phyloP scores from a whole-genome alignment of 768 basidiomycete species.

The Cubamyces sp. region DNA sequence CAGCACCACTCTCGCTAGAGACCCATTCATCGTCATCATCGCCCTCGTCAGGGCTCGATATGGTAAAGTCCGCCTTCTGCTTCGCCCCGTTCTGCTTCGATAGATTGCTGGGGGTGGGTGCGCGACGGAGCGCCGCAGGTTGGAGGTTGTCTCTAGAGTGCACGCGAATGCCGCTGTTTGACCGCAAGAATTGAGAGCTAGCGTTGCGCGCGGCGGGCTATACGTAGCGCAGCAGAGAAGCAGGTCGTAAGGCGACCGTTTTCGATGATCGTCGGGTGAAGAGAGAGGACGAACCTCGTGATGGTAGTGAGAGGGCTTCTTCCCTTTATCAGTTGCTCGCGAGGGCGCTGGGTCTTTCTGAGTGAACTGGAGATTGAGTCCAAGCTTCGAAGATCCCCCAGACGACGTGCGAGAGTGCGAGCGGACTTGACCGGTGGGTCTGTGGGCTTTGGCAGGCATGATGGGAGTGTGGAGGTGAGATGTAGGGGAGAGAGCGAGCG shows the following conservation, averaged over 20 bases:
- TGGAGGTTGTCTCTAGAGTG: constrained; percentile 33
- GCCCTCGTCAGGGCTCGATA: constrained; percentile 53
- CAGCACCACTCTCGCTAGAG: constrained; percentile 77
- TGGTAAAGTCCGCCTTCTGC: constrained; percentile 59
- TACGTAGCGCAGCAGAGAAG: constrained; percentile 4
- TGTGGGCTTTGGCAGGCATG: constrained; percentile 58
- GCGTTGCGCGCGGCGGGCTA: constrained; percentile 29
- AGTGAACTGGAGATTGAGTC: constrained; percentile 66
- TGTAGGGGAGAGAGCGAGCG: constrained; percentile 3
- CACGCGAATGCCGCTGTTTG: constrained; percentile 31
- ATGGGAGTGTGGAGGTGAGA: constrained; percentile 26
- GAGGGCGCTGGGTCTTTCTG: constrained; percentile 57
- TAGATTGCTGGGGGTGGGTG: constrained; percentile 24
- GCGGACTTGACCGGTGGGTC: constrained; percentile 53
- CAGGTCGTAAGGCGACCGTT: constrained; percentile 6
- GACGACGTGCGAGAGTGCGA: constrained; percentile 70
- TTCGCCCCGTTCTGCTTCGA: constrained; percentile 27
- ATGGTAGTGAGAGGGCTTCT: constrained; percentile 46
- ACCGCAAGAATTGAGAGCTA: constrained; percentile 29
- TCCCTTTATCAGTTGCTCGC: constrained; percentile 54
- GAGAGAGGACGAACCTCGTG: constrained; percentile 48
- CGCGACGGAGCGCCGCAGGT: constrained; percentile 28
- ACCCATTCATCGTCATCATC: constrained; percentile 73
- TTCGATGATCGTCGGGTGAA: constrained; percentile 12
- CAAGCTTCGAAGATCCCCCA: constrained; percentile 54